Conservation (phyloP, 139 green algal genomes). For the Dunaliella sp. region DNA sequence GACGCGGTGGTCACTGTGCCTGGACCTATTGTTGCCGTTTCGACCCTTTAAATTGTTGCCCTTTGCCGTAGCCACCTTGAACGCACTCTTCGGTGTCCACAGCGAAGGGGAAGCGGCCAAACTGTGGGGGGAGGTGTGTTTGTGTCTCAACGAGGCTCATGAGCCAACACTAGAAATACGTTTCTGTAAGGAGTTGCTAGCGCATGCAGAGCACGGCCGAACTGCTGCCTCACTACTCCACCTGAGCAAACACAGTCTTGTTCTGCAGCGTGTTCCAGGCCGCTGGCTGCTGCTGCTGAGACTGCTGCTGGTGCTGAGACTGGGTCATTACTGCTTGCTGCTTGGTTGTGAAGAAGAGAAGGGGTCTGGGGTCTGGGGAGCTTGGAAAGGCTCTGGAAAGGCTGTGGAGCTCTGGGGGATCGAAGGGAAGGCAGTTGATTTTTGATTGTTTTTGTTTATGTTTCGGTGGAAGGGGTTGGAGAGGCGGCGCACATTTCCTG, state of each 20-base stretch:
- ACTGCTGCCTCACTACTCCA: not conserved
- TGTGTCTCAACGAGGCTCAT: not conserved
- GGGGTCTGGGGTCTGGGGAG: no score
- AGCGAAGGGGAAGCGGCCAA: conserved; percentile 10
- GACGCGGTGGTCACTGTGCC: conserved; percentile 23
- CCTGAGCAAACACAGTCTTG: not conserved
- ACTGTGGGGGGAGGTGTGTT: not conserved
- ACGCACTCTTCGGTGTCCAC: conserved; percentile 22
- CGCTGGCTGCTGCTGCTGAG: not conserved
- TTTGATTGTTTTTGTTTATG: no score
- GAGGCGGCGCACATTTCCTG: no score
- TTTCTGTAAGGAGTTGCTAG: not conserved
- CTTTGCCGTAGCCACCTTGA: conserved; percentile 24
- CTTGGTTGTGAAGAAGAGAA: no score
- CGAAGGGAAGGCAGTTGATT: no score
- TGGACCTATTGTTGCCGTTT: conserved; percentile 11
- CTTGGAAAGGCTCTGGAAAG: no score
- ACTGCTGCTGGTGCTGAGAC: not conserved
- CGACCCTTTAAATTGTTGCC: conserved; percentile 23
- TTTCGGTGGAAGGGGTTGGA: no score
- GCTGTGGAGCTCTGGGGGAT: no score
- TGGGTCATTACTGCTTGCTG: not conserved
- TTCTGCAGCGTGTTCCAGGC: not conserved
- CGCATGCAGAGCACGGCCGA: not conserved
- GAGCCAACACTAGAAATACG: no score